Conservation (phyloP, 2,329 filamentous ascomycete species). For the Neofusicoccum kwambonambiense region DNA sequence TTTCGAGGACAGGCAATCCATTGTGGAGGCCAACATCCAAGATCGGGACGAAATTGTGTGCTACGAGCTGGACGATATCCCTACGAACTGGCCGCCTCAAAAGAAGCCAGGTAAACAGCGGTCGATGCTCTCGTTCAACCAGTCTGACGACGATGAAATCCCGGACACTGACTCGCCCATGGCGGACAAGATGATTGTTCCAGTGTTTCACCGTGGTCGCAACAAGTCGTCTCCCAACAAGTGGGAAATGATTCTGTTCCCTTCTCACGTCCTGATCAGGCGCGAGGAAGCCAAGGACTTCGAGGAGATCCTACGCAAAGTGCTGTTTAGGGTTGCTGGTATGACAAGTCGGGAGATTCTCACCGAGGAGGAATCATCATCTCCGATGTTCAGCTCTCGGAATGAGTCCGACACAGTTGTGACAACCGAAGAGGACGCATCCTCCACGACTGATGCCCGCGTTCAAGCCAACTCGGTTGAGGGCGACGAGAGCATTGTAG, state of each 20-base stretch:
- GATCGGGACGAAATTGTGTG: conserved; percentile 63
- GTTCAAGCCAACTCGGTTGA: conserved; percentile 77
- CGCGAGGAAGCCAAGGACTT: conserved; percentile 68
- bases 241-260: conserved; percentile 42
- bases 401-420: conserved; percentile 69
- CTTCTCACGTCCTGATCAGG: conserved; percentile 73
- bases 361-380: conserved; percentile 47
- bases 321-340: conserved; percentile 71
- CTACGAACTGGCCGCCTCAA: conserved; percentile 71
- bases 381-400: conserved; percentile 49
- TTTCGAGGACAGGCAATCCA: conserved; percentile 64
- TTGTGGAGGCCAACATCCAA: conserved; percentile 69
- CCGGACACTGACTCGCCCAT: conserved; percentile 59
- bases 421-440: conserved; percentile 60
- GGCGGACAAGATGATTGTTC: conserved; percentile 67
- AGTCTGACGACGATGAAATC: conserved; percentile 47
- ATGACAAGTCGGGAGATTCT: conserved; percentile 72
- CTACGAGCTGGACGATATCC: conserved; percentile 74
- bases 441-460: conserved; percentile 67
- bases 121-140: conserved; percentile 53
- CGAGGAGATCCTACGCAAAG: conserved; percentile 74
- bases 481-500: conserved; percentile 86
- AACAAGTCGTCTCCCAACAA: conserved; percentile 32
- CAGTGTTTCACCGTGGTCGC: conserved; percentile 63
- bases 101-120: conserved; percentile 49